Base-by-base conservation (phyloP, 192 early-diverging fungal species). In the Podila horticola region DNA sequence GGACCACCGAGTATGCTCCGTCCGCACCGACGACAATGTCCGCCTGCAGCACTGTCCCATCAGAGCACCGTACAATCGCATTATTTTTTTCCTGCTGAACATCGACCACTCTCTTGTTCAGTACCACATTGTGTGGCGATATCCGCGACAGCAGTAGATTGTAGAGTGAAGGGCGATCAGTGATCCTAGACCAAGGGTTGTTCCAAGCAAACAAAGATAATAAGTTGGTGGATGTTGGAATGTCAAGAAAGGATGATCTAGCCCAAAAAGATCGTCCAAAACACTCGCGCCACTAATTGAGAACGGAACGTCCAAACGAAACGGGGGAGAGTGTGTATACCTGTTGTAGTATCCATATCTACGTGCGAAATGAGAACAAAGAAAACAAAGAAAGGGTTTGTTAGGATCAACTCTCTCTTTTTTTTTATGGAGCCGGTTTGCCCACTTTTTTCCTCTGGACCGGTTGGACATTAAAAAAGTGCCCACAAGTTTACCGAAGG, bases 271-370 rank as follows among this genome's bases (percentile, higher is more conserved):
- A 45, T 45, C 34, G 41, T 12, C 9, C 38, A 41, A 41, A 45
- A 15, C 41, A 13, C 1, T 45, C 41, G 15, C 41, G 41, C 41
- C 11, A 45, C 41, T 45, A 45, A 17, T 17, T 45, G 15, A 45
- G 41, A n/a, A 1, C 52, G 52, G 41, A n/a, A 1, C 52, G 52
- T 55, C 52, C 20, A 59, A 36, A 29, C 26, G 28, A 34, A 26
- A 26, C 28, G 15, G 4, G 4, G 52, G 52, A 55, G 17, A 22
- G 24, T n/a, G 50, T 6, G 10, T 22, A 22, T 67, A 67, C 75
- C 75, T 77, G 50, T 67, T 77, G 31, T 77, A 58, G 66, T 77
- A 77, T 45, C 75, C 75, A 67, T 77, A 77, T 71, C 75, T 65
- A 28, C 68, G 66, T 71, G n/a, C 38, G 60, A 26, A 31, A 17